A percentile compares a stretch with the other conserved stretches of the same genome.
Evolutionary conservation across 495 filamentous ascomycete species (phyloP).

Genomic region (Penicillium paxilli): DNA sequence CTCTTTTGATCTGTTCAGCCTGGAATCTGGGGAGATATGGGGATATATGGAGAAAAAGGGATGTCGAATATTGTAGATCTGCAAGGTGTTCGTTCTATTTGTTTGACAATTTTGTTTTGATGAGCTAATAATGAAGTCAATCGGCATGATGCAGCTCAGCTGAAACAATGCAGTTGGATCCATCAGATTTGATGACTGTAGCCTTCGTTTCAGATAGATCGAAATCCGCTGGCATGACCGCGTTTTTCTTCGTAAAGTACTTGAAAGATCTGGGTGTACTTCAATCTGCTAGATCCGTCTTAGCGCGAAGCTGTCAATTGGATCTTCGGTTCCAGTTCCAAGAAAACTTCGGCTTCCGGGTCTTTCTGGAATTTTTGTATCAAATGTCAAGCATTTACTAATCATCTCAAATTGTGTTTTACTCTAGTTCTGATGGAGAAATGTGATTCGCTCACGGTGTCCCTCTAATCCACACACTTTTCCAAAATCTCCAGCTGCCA

Average conservation of each 20-base stretch:
- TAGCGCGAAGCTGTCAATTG: neutral
- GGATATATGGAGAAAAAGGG: neutral
- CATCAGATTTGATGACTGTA: neutral
- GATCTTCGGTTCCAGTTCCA: too few species aligned
- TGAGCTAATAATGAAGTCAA: conserved; percentile 4
- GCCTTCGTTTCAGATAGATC: neutral
- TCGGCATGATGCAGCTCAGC: neutral
- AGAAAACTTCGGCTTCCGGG: too few species aligned
- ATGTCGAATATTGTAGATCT: neutral
- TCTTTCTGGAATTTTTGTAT: too few species aligned
- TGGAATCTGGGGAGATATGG: conserved; percentile 1
- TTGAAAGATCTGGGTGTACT: too few species aligned
- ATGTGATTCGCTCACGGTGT: conserved; percentile 27
- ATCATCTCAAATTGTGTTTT: neutral
- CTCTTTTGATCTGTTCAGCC: too few species aligned
- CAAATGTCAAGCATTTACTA: neutral
- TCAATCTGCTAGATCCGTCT: neutral
- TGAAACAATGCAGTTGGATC: neutral
- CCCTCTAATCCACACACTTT: conserved; percentile 32
- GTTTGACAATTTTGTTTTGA: conserved; percentile 2
- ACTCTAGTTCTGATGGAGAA: conserved; percentile 25
- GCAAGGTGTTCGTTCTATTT: conserved; percentile 2
- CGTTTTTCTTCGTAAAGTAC: too few species aligned
- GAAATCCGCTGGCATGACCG: too few species aligned
- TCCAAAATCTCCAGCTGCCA: conserved; percentile 31